Base-by-base conservation (phyloP, 805 yeast genomes). In the Zygosaccharomyces kombuchaensis region DNA sequence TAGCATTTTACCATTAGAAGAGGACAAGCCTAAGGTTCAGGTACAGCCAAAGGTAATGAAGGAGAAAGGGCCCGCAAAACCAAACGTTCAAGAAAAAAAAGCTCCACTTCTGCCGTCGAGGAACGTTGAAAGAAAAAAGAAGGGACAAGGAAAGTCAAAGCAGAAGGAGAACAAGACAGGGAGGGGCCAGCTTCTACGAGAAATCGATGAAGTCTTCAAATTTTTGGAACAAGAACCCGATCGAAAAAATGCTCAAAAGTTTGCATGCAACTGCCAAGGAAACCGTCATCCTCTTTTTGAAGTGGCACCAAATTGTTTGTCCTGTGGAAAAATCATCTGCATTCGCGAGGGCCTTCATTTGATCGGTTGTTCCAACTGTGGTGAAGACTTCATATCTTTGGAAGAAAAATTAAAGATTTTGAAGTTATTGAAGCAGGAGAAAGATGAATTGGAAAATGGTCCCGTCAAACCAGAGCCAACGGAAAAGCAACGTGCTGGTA, bases 261-360 rank as follows among this genome's bases (percentile, higher is more conserved):
- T 70, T 14, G 60, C 56, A 4, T 90, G 98, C 61, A 78, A 83
- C 51, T 90, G 98, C 59, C 86, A 83, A 80, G 97, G 91, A 1
- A 77, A 84, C 0, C 71, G 85, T 48, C 99, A 93, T 60, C 96
- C 96, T 2, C 67, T 93, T 25, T 84, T 88, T 51, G 95, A 87
- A 46, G 76, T 84, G 52, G 93, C 95, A 2, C 98, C 99, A 1
- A 93, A 93, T 62, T 93, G 99, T 58, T 67, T 93, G 34, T 81
- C 84, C 48, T 93, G 99, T 63, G 99, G 99, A 9, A 87, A 89
- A 63, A 87, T 93, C 34, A 87, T 93, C 2, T 93, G 99, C 69
- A 74, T 76, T 3, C 82, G 82, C 55, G 98, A 93, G 60, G 98
- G 98, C 0, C 46, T 65, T 9, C 58, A 64, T 47, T 69, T 87